phyloP scores from a whole-genome alignment of 192 early-diverging fungal species.

The Glomus cerebriforme region DNA sequence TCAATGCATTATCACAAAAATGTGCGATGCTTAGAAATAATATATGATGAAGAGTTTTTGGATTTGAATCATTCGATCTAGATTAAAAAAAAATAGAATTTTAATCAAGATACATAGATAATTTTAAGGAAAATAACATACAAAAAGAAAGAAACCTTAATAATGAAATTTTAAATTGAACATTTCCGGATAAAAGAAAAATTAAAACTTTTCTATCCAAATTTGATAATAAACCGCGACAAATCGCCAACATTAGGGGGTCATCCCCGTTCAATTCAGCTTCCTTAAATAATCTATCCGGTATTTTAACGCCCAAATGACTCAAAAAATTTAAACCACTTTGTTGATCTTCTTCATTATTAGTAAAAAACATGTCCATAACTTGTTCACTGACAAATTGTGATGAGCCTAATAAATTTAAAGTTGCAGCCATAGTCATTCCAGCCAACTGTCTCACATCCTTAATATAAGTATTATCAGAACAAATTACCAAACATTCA shows the following conservation, averaged over 20 bases:
- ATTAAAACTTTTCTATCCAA: conserved; percentile 31
- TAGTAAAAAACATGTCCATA: conserved; percentile 34
- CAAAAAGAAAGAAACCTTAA: not conserved
- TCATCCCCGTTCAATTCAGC: conserved; percentile 37
- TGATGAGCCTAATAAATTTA: conserved; percentile 31
- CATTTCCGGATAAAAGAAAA: not conserved
- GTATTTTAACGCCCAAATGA: conserved; percentile 9
- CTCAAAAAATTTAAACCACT: not conserved
- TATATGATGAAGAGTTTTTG: conserved; percentile 54
- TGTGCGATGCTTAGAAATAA: conserved; percentile 63
- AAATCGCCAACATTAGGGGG: conserved; percentile 37
- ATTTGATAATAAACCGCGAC: conserved; percentile 44
- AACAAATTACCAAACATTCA: conserved; percentile 31
- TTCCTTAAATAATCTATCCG: not conserved
- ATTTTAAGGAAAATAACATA: not conserved
- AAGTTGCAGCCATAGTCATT: conserved; percentile 39
- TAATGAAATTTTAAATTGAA: not conserved
- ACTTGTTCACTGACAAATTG: conserved; percentile 26
- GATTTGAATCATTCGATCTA: not conserved
- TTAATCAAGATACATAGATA: not conserved
- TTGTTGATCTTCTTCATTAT: not conserved
- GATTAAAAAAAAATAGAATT: not conserved
- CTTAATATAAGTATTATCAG: conserved; percentile 30
- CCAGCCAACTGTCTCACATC: conserved; percentile 47
- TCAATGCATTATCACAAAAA: conserved; percentile 63